phyloP scores from a whole-genome alignment of 768 basidiomycete species.

The Neoboletus subvelutipes region DNA sequence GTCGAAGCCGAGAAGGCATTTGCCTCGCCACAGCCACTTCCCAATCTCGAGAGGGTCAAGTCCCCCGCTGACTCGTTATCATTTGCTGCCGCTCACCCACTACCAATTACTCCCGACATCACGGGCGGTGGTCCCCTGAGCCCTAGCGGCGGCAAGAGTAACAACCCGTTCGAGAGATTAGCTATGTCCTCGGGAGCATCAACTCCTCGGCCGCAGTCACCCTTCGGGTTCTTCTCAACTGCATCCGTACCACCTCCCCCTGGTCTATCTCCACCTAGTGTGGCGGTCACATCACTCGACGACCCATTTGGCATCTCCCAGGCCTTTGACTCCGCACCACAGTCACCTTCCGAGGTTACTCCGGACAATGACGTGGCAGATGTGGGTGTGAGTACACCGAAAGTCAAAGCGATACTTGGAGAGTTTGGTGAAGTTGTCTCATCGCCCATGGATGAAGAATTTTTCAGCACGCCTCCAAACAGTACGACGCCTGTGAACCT shows the following conservation, averaged over 20 bases:
- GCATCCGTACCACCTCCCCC: constrained; percentile 39
- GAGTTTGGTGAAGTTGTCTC: constrained; percentile 24
- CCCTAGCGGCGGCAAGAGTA: constrained; percentile 59
- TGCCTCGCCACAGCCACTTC: constrained; percentile 2
- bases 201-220: constrained; percentile 53
- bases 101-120: constrained; percentile 69
- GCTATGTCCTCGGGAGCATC: constrained; percentile 43
- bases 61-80: constrained; percentile 48
- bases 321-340: constrained; percentile 17
- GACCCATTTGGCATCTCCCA: constrained; percentile 57
- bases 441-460: constrained; percentile 44
- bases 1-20: constrained; percentile 42
- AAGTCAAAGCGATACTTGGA: constrained; percentile 8
- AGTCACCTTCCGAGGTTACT: constrained; percentile 12
- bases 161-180: constrained; percentile 88
- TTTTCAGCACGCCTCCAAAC: constrained; percentile 62
- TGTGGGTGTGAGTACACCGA: constrained; percentile 21
- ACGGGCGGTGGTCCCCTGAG: constrained; percentile 46
- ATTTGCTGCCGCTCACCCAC: constrained; percentile 68
- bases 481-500: constrained; percentile 31
- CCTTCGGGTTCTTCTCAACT: constrained; percentile 53
- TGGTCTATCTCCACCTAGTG: constrained; percentile 10
- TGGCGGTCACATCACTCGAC: constrained; percentile 19
- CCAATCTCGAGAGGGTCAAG: constrained; percentile 33
- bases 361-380: constrained; percentile 25